Evolutionary conservation across 805 yeast species (phyloP).

Genomic region (Isabelozyma gotoi): DNA sequence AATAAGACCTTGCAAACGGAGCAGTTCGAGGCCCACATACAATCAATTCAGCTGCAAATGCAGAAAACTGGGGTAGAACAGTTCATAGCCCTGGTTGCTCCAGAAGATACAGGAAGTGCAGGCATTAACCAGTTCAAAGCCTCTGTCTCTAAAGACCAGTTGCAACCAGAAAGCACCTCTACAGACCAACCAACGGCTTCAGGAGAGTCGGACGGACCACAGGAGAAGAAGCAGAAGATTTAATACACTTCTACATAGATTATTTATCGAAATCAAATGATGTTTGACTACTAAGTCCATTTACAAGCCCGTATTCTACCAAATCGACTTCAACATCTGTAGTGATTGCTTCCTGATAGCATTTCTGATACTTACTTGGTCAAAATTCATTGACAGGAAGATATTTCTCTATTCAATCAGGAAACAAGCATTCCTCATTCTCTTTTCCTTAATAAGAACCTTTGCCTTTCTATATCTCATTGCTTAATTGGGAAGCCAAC

Average conservation of each 20-base stretch:
- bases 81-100: neutral
- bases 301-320: too few species aligned
- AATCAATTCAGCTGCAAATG: neutral
- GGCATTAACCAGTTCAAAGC: neutral
- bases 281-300: too few species aligned
- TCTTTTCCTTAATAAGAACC: too few species aligned
- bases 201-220: neutral
- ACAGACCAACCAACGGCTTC: neutral
- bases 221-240: neutral
- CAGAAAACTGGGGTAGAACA: neutral
- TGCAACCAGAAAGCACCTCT: neutral
- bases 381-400: too few species aligned
- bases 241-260: neutral
- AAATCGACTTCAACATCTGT: too few species aligned
- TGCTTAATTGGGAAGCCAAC: conserved; percentile 39
- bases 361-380: too few species aligned
- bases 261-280: neutral
- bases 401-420: too few species aligned
- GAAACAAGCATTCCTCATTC: too few species aligned
- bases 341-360: too few species aligned
- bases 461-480: too few species aligned
- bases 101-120: neutral
- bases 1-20: neutral
- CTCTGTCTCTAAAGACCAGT: too few species aligned
- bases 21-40: neutral